Evolutionary conservation across 345 rosid genomes (phyloP).

Genomic region (Turnera subulata): DNA sequence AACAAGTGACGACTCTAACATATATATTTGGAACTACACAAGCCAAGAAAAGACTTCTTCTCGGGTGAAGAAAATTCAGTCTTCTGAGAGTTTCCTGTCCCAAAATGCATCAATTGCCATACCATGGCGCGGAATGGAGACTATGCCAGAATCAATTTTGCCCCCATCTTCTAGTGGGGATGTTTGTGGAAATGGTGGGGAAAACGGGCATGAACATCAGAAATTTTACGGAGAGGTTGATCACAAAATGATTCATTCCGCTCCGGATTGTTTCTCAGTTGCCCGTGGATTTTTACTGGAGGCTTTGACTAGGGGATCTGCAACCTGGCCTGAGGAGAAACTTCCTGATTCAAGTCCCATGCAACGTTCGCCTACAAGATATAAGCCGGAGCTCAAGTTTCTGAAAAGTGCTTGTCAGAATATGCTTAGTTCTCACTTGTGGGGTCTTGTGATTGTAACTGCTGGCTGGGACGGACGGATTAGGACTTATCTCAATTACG

Average conservation of each 20-base stretch:
- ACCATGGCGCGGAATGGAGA: constrained; percentile 59
- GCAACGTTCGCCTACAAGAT: constrained; percentile 30
- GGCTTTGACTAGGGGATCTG: constrained; percentile 43
- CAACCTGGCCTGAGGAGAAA: constrained; percentile 86
- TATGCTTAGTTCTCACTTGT: constrained; percentile 43
- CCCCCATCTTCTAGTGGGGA: constrained; percentile 19
- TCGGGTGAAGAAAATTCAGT: constrained; percentile 35
- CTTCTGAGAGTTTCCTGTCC: constrained; percentile 64
- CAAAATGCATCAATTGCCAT: constrained; percentile 56
- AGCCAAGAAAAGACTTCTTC: constrained; percentile 37
- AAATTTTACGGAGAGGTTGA: constrained; percentile 31
- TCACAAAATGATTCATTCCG: constrained; percentile 26
- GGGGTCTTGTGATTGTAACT: constrained; percentile 69
- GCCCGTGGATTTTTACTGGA: constrained; percentile 41
- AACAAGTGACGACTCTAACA: constrained; percentile 54
- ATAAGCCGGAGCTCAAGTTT: constrained; percentile 52
- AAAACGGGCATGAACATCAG: constrained; percentile 12
- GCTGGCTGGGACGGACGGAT: constrained; percentile 80
- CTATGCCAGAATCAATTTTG: constrained; percentile 7
- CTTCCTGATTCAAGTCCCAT: constrained; percentile 38
- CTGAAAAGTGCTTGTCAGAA: constrained; percentile 56
- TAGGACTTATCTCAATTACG: constrained; percentile 62
- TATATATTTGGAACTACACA: constrained; percentile 61
- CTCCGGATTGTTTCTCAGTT: constrained; percentile 49
- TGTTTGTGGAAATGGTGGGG: constrained; percentile 1